Evolutionary conservation across 2,329 filamentous ascomycete species (phyloP), one percentile per base, ranked within the genome.

Genomic region (Parastagonospora avenae): DNA sequence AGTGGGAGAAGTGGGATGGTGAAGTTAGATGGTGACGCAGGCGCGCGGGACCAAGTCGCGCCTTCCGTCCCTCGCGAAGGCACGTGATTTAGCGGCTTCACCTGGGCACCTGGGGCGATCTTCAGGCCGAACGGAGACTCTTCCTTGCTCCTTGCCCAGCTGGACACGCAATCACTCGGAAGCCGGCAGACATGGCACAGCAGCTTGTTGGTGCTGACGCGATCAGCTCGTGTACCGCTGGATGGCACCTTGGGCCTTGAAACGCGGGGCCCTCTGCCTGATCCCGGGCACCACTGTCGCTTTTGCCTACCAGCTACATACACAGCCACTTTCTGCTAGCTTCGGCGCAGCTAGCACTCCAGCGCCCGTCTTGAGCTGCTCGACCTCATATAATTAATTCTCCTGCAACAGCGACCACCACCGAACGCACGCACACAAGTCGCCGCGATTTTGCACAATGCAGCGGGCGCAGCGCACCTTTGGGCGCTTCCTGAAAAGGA

Each of bases 381-480:
- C 19, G 19, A 24, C 19, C 19, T 24, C 19, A 24, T 3, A 24
- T 24, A 24, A 24, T 24, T 24, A 24, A 24, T 24, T 24, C 19
- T 24, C 19, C 19, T 24, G 19, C 19, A 24, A 24, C 19, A 3
- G 19, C 19, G 19, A 24, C 19, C 19, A 24, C 19, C 19, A 5
- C 19, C 19, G 5, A 24, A 3, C 5, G 5, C 19, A 24, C 19
- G 19, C 50, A 55, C 33, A 53, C 40, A 59, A 51, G 56, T 55
- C 59, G 57, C 59, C 42, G 48, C 47, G 59, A 39, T 39, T 54
- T 46, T 43, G 59, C 64, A 81, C 63, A 39, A 89, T 89, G 86
- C 85, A 89, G 72, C 83, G 84, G 38, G 82, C 94, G 75, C 86
- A 92, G 68, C 81, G 90, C 57, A 85, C 87, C 66, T 87, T 92